phyloP scores from a whole-genome alignment of 352 stramenopile species.

The Pythium volutum region DNA sequence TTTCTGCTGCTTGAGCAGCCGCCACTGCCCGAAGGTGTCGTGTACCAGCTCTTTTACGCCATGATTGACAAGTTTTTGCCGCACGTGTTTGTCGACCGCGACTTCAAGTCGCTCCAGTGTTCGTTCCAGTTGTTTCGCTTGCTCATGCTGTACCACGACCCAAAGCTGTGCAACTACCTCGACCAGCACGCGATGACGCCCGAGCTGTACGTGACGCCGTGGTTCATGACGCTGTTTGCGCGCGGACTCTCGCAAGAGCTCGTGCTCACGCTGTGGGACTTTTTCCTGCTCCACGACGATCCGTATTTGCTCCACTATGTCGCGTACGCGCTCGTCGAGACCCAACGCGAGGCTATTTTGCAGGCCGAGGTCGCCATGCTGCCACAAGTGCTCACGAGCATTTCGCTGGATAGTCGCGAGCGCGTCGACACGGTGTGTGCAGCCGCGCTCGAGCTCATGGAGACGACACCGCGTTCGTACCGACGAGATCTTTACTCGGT shows the following conservation, averaged over 20 bases:
- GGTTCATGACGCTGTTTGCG: slow-evolving; percentile 94
- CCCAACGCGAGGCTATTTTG: slow-evolving; percentile 58
- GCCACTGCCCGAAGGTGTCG: slow-evolving; percentile 49
- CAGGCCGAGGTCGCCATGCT: slow-evolving; percentile 69
- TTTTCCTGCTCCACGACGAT: slow-evolving; percentile 88
- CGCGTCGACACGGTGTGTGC: slow-evolving; percentile 62
- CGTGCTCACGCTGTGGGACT: slow-evolving; percentile 89
- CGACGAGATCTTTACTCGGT: slow-evolving; percentile 79
- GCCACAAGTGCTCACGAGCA: slow-evolving; percentile 73
- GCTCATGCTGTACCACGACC: slow-evolving; percentile 91
- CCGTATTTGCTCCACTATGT: slow-evolving; percentile 89
- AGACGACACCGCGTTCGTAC: slow-evolving; percentile 73
- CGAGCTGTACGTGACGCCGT: slow-evolving; percentile 92
- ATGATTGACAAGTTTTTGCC: slow-evolving; percentile 88
- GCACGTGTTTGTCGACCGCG: slow-evolving; percentile 85
- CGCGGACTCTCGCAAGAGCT: slow-evolving; percentile 67
- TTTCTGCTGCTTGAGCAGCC: slow-evolving; percentile 79
- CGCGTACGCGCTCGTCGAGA: slow-evolving; percentile 75
- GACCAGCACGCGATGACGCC: slow-evolving; percentile 91
- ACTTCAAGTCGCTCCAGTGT: slow-evolving; percentile 91
- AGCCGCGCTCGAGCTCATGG: slow-evolving; percentile 47
- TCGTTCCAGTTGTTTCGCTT: slow-evolving; percentile 91
- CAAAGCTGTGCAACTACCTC: slow-evolving; percentile 80
- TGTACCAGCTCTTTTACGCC: slow-evolving; percentile 89
- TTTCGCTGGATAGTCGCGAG: slow-evolving; percentile 57